Evolutionary conservation across 345 rosid species (phyloP).

Genomic region (Hibiscus syriacus): DNA sequence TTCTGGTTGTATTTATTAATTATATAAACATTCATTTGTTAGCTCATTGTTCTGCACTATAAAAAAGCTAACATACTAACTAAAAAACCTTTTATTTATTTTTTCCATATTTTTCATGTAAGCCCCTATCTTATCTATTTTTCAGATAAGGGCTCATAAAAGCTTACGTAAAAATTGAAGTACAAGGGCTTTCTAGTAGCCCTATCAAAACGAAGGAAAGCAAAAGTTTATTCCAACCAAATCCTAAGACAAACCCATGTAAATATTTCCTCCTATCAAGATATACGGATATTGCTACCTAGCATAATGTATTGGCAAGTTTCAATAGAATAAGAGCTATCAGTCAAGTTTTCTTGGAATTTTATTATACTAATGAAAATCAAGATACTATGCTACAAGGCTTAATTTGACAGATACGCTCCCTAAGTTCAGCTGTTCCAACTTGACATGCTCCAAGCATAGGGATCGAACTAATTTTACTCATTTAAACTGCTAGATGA

Average conservation of each 20-base stretch:
- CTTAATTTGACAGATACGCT: not conserved
- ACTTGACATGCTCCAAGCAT: not conserved
- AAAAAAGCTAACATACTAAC: not conserved
- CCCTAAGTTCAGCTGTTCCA: not conserved
- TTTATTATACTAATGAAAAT: not conserved
- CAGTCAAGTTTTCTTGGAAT: not conserved
- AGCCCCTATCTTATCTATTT: not conserved
- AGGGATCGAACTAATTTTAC: not conserved
- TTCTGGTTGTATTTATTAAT: not conserved
- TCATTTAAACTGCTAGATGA: not conserved
- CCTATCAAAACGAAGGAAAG: conserved; percentile 2
- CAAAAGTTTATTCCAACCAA: not conserved
- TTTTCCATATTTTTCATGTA: not conserved
- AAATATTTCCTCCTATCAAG: not conserved
- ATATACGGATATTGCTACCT: not conserved
- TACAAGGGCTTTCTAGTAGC: not conserved
- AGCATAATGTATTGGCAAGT: not conserved
- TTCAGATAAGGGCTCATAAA: not conserved
- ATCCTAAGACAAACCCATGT: not conserved
- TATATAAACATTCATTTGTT: not conserved
- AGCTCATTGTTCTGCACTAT: not conserved
- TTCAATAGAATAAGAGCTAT: not conserved
- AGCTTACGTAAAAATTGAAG: not conserved
- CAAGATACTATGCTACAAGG: not conserved
- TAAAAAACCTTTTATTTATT: not conserved